Evolutionary conservation across 257 asterid species (phyloP), one percentile per base, ranked within the genome.

Genomic region (Solanum etuberosum): DNA sequence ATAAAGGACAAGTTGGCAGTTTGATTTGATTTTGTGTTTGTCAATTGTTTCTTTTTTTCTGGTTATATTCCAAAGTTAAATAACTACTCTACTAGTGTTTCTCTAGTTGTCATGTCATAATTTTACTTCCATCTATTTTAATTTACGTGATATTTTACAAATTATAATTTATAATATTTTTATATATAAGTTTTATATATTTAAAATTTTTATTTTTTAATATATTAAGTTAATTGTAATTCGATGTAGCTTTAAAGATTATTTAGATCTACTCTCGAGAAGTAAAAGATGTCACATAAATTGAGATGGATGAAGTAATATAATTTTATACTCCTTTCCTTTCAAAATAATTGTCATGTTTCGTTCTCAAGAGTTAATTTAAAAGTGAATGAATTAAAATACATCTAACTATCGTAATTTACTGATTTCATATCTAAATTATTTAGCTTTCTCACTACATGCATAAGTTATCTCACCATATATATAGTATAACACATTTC

Each of bases 1-100:
- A 86, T 25, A 80, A 48, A 80, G 29, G 80, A 83, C 90, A 87
- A 32, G 83, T 85, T 86, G 74, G 37, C 85, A 40, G 38, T 80
- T 71, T 80, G 67, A 31, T 86, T 89, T 89, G 84, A 46, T 35
- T 63, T 43, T 80, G 57, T 83, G 71, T 34, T 70, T 27, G 25
- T 25, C 65, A 78, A 78, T 78, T 43, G 25, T 27, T 78, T 15
- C 10, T 7, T 43, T 27, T 27, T 25, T 42, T 9, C 4, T 23
- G 3, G 37, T 77, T 40, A 77, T 40, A 40, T n/a, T 76, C 13
- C 35, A n/a, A 25, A 77, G 23, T 68, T 68, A 14, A 67, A 27
- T 13, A 25, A 65, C 34, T 25, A 67, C 35, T n/a, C 16, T 61
- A n/a, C 21, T 13, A 13, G 9, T 65, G 4, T 65, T 65, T 65